These are phyloP conservation scores for Fennellomyces sp. DNA, from an alignment of 371 early-diverging fungal genomes.

Conservation along the genomic window DNA sequence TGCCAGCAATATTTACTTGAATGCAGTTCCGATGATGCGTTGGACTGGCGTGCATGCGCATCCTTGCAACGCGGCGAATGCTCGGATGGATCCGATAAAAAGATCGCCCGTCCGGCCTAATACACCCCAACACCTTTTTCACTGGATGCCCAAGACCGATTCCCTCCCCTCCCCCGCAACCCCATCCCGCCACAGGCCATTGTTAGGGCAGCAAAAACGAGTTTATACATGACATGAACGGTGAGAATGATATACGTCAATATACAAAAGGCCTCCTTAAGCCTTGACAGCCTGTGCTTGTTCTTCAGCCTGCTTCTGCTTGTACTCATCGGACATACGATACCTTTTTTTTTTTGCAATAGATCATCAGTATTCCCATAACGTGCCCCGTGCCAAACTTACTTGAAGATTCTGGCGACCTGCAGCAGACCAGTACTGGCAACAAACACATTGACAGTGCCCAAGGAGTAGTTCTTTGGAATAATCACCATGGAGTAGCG, in stretches of 20 bases:
- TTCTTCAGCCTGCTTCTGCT: slow-evolving; percentile 16
- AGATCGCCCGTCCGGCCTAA: no score
- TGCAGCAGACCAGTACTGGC: slow-evolving; percentile 89
- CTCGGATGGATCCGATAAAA: no score
- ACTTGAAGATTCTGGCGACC: slow-evolving; percentile 79
- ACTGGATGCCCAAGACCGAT: no score
- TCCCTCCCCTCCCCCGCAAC: no score
- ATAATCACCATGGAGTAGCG: slow-evolving; percentile 93
- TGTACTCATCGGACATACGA: slow-evolving; percentile 31
- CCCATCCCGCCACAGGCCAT: no score
- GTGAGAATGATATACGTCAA: background rate
- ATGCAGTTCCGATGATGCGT: no score
- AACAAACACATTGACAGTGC: slow-evolving; percentile 92
- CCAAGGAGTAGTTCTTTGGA: slow-evolving; percentile 88
- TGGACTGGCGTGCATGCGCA: no score
- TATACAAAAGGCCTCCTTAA: background rate
- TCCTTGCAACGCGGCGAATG: no score
- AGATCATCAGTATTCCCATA: background rate
- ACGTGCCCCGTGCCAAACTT: slow-evolving; percentile 25
- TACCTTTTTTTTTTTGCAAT: slow-evolving; percentile 2
- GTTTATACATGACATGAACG: background rate
- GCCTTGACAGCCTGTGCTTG: background rate
- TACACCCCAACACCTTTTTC: no score
- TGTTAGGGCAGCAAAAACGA: no score
- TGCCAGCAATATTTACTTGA: no score